Conservation (phyloP, 2,329 filamentous ascomycete species). For the Claviceps lovelessii region DNA sequence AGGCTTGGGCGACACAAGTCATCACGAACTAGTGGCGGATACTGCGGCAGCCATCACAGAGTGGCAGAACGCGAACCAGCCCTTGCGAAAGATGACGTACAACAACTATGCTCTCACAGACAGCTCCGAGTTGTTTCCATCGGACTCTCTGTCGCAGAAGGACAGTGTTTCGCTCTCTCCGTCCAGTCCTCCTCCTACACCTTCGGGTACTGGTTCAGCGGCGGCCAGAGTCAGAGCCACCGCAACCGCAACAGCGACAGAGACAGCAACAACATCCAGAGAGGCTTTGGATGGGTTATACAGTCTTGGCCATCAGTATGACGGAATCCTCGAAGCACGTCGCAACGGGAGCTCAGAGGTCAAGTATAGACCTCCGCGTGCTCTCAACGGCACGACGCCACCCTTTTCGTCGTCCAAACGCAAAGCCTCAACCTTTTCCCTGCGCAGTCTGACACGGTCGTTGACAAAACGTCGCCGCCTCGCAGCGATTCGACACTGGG, state of each 20-base stretch:
- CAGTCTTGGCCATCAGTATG: constrained; percentile 11
- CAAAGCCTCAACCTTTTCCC: constrained; percentile 18
- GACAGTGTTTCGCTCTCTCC: constrained; percentile 1
- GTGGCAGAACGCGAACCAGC: constrained; percentile 13
- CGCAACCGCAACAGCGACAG: too few relatives aligned
- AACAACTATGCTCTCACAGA: constrained; percentile 14
- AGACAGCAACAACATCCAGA: background rate
- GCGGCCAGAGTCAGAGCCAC: too few relatives aligned
- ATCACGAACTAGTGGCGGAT: constrained; percentile 12
- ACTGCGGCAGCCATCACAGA: constrained; percentile 12
- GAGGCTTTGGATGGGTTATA: constrained; percentile 2
- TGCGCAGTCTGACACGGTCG: constrained; percentile 14
- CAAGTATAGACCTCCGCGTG: background rate
- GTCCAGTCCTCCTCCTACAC: background rate
- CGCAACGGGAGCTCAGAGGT: constrained; percentile 9
- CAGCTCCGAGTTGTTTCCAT: constrained; percentile 13
- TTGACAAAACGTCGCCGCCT: constrained; percentile 14
- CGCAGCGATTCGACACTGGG: constrained; percentile 16
- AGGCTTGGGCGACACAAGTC: constrained; percentile 7
- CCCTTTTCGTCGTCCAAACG: constrained; percentile 12
- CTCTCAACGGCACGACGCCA: constrained; percentile 2
- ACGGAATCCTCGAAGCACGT: constrained; percentile 11
- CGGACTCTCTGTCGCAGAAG: constrained; percentile 11
- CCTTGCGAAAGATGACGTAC: constrained; percentile 10
- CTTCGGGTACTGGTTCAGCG: background rate